Conservation (phyloP, 73 alveolate genomes). For the Tetrahymena thermophila region DNA sequence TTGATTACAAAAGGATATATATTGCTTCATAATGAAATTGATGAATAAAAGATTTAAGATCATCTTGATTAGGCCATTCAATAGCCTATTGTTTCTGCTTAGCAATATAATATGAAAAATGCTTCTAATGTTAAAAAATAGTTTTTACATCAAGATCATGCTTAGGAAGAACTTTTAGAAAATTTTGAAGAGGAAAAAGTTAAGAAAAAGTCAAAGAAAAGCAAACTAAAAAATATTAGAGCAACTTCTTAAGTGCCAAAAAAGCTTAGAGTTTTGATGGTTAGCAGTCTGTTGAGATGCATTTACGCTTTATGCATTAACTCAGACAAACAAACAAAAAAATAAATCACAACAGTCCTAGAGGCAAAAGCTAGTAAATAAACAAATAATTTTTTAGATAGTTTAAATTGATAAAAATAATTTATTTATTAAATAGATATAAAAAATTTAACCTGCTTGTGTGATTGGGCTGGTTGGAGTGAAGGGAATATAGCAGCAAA, state of each 20-base stretch:
- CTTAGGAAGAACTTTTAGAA: neutral
- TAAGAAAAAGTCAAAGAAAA: neutral
- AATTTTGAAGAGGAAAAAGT: neutral
- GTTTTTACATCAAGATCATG: neutral
- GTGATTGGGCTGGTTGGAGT: slow-evolving; percentile 83
- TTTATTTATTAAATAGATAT: slow-evolving; percentile 29
- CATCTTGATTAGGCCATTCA: neutral
- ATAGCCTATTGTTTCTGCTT: neutral
- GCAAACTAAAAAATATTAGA: neutral
- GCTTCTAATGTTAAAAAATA: neutral
- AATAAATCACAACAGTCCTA: slow-evolving; percentile 23
- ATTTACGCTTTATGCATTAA: neutral
- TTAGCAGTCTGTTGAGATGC: neutral
- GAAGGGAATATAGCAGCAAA: slow-evolving; percentile 70
- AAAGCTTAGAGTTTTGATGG: neutral
- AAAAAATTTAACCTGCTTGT: slow-evolving; percentile 58
- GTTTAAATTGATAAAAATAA: slow-evolving; percentile 13
- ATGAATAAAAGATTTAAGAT: neutral
- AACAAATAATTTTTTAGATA: slow-evolving; percentile 20
- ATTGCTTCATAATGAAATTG: neutral
- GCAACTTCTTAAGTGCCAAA: neutral
- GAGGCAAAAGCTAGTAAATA: slow-evolving; percentile 66
- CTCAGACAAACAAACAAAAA: neutral
- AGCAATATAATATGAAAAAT: neutral
- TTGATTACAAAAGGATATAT: neutral